Base-by-base conservation (phyloP, 768 basidiomycete genomes). In the Termitomyces sp. region DNA sequence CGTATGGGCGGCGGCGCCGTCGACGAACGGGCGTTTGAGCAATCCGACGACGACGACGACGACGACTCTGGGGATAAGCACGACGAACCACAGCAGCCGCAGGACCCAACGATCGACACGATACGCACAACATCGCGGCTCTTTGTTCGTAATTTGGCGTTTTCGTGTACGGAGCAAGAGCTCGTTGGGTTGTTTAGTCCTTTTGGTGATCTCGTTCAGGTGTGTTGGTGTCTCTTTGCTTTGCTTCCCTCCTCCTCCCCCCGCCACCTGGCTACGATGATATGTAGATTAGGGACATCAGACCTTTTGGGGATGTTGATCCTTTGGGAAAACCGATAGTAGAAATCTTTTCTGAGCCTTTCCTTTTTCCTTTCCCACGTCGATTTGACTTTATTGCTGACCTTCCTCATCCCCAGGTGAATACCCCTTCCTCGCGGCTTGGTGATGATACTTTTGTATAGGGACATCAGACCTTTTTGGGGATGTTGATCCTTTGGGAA, bases 111-210 rank as follows among this genome's bases (percentile, higher is more conserved):
- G 4, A 72, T 68, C 51, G 75, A 78, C 34, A 83, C 85, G 1
- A 88, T 96, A 53, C 72, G 87, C 5, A 79, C 81, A 56, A 95
- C 94, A 0, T 80, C 84, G 1, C 83, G 95, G 4, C 74, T 98
- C 2, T 98, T 98, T 67, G 74, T 99, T 5, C 92, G 97, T n/a
- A 99, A 98, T 67, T 72, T 99, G n/a, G 79, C 94, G 0, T 98
- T 94, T 65, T 82, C 87, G 0, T 92, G 90, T 57, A 87, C 88
- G 7, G 81, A 88, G 18, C 70, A 76, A 2, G 94, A 97, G 50
- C 72, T 98, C 0, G 65, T 69, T 2, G 76, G 79, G 13, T 76
- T 86, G 2, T 94, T 94, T 69, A 68, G 71, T 3, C 74, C 80
- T 0, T 92, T 82, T 67, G 95, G 95, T 9, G 76, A 82, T 46